Evolutionary conservation across 192 early-diverging fungal genomes (phyloP), one percentile per base, ranked within the genome.

Genomic region (Geosiphon pyriformis): DNA sequence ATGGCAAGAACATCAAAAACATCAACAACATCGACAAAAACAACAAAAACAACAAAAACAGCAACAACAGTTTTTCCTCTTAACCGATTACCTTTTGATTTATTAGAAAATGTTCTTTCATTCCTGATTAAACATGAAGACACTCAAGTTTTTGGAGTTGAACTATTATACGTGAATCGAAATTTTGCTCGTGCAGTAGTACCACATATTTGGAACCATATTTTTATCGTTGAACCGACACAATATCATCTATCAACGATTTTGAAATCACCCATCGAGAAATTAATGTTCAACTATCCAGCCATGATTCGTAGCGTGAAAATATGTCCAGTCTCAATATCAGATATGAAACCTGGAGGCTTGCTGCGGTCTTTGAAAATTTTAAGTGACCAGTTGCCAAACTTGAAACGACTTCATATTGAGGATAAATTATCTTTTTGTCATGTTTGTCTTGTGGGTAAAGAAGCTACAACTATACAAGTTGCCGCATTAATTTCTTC

Each of bases 321-420:
- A 10, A 57, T 67, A 27, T 67, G 53, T 57, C 65, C 65, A n/a
- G 31, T 67, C 12, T 67, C 65, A 27, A 67, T 67, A 25, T 67
- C 65, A n/a, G 20, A 48, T 46, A 67, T 57, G 35, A 67, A 47
- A 0, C 27, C 63, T 4, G 51, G 51, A 15, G 65, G 65, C 4
- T 67, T 67, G 47, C 47, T 67, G 35, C 17, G 4, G 22, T 27
- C 55, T n/a, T 46, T 67, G 7, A 33, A 67, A 47, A 25, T 67
- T 7, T 18, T 67, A 6, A 11, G 37, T 37, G n/a, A 48, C 0
- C n/a, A 35, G 17, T 47, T 67, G 6, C 25, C 54, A 2, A 30
- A 47, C 11, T 17, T 67, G n/a, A 32, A 29, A 7, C 4, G 20
- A 47, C 29, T 63, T 32, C 8, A 63, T 31, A 20, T 67, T 29